These are phyloP conservation scores for Dacryopinax primogenitus DNA, from an alignment of 768 basidiomycete species.

Conservation along the genomic window DNA sequence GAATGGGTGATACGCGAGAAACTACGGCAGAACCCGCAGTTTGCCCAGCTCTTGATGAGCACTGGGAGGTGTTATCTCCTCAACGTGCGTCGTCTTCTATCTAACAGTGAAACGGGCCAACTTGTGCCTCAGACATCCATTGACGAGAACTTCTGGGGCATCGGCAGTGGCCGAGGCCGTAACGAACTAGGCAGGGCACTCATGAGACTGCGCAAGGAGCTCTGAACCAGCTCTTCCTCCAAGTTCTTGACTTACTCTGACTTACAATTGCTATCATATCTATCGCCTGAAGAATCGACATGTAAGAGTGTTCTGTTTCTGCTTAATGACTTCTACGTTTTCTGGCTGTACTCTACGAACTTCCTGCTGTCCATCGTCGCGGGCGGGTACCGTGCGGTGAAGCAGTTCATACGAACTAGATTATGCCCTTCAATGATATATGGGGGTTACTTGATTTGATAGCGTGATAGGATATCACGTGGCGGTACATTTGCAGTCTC, in stretches of 20 bases:
- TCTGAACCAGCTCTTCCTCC: not conserved
- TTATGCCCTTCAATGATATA: too few species aligned
- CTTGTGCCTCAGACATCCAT: not conserved
- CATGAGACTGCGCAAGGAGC: not conserved
- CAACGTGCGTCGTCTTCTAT: not conserved
- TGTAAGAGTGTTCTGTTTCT: too few species aligned
- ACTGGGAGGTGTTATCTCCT: not conserved
- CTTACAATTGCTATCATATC: not conserved
- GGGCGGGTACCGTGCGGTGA: too few species aligned
- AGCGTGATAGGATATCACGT: too few species aligned
- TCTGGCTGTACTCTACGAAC: too few species aligned
- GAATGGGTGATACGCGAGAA: conserved; percentile 5
- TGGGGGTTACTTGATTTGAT: too few species aligned
- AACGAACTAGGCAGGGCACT: not conserved
- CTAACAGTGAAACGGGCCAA: not conserved
- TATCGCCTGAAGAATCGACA: too few species aligned
- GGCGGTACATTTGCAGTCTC: too few species aligned
- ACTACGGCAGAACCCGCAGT: not conserved
- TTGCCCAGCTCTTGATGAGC: not conserved
- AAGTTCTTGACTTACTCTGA: not conserved
- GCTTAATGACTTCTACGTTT: too few species aligned
- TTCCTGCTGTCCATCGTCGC: too few species aligned
- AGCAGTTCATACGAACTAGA: too few species aligned
- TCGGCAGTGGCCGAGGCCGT: not conserved
- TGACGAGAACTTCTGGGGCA: not conserved